Evolutionary conservation across 2,329 filamentous ascomycete species (phyloP), one percentile per base, ranked within the genome.

Genomic region (Epichloe sp.): DNA sequence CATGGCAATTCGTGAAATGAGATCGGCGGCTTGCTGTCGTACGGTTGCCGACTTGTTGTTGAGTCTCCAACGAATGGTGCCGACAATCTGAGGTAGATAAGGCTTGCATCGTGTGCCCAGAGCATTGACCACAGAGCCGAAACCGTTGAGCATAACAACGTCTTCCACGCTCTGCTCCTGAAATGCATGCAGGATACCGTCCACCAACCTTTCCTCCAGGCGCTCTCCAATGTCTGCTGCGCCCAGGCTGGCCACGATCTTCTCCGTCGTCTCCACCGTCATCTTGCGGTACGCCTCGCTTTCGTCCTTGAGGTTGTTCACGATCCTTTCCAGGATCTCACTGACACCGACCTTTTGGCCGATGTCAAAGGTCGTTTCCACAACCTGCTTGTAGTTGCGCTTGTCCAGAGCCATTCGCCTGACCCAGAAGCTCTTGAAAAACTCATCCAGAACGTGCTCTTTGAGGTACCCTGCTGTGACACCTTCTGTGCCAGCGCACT

Each of bases 341-440:
- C 89, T 85, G 50, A 90, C 90, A 42, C 93, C 93, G n/a, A 97
- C 91, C 69, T 98, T 98, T 65, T 97, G 89, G 50, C 89, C 90
- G 47, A 98, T 81, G 61, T 98, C 93, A 14, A 97, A 91, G 0
- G 93, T 98, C 0, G 93, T 98, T 66, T 98, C 93, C 7, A 98
- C 93, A 6, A 98, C 93, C 65, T 97, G 91, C 59, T 91, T 82
- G 67, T 97, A 98, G 72, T 97, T 98, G 57, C 93, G 84, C 73
- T 95, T 95, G 68, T 98, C 93, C 52, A 98, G 73, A 7, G 93
- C 93, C 88, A 98, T 97, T 52, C 93, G 79, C 56, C 93, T 79
- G 41, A 97, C 90, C 93, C 93, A 98, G 71, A 98, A 98, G 63
- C 86, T 90, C 73, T 96, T 96, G 75, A 98, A 98, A 65, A 98